A percentile compares a stretch with the other conserved stretches of the same genome.
Conservation (phyloP, 108 stramenopile genomes). For the Stephanodiscus triporus region DNA sequence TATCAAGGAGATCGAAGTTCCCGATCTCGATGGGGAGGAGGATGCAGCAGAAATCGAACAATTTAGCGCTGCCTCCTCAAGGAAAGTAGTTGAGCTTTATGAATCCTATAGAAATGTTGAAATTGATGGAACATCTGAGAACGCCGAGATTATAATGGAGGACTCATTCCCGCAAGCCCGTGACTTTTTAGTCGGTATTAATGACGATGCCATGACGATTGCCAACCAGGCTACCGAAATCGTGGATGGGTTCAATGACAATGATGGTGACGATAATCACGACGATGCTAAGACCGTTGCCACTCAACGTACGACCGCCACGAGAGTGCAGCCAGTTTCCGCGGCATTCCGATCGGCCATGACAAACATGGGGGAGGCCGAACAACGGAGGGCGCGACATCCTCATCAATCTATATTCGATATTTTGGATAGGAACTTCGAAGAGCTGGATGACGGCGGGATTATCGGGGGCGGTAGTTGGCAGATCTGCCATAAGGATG, state of each 20-base stretch:
- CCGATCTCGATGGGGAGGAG: not conserved
- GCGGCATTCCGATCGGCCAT: conserved; percentile 22
- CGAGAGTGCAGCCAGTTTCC: conserved; percentile 22
- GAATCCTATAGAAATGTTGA: not conserved
- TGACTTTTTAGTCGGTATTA: conserved; percentile 26
- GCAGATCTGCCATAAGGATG: conserved; percentile 36
- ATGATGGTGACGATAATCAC: conserved; percentile 9
- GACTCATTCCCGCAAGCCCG: conserved; percentile 23
- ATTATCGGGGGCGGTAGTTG: conserved; percentile 4
- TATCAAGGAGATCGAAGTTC: not conserved
- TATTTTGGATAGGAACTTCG: conserved; percentile 56
- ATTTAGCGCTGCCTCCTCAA: not conserved
- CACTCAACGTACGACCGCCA: conserved; percentile 26
- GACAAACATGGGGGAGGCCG: not conserved
- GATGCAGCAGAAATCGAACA: not conserved
- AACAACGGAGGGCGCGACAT: conserved; percentile 18
- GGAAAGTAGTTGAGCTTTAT: not conserved
- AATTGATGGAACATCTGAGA: not conserved
- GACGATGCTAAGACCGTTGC: conserved; percentile 26
- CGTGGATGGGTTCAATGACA: conserved; percentile 34
- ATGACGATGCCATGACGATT: conserved; percentile 19
- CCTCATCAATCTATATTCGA: conserved; percentile 53
- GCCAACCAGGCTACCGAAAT: conserved; percentile 32
- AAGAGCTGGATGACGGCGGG: conserved; percentile 34
- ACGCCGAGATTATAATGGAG: not conserved